These are phyloP conservation scores for Hericium alpestre DNA, from an alignment of 768 basidiomycete species.

Conservation along the genomic window DNA sequence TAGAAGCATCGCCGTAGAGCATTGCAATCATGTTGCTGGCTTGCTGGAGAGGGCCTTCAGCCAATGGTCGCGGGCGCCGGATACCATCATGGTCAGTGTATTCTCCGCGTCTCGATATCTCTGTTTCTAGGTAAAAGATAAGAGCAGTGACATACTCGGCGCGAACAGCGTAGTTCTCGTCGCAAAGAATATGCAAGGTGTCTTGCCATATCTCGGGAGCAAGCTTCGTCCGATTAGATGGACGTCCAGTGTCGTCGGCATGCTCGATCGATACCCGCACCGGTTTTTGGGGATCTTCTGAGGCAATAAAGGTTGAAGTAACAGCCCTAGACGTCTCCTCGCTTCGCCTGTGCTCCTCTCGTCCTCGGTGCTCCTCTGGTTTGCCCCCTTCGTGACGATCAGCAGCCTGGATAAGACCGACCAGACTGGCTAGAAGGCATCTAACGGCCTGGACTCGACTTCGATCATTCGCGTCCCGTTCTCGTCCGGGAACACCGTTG, in stretches of 20 bases:
- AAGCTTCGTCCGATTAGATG: constrained; percentile 54
- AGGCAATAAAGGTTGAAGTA: not conserved
- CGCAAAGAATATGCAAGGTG: constrained; percentile 75
- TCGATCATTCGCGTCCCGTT: constrained; percentile 26
- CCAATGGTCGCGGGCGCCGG: constrained; percentile 33
- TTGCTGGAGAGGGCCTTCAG: constrained; percentile 41
- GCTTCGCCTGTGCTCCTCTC: constrained; percentile 1
- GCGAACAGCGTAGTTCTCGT: constrained; percentile 66
- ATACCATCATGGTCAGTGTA: constrained; percentile 33
- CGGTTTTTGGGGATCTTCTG: not conserved
- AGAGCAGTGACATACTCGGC: constrained; percentile 66
- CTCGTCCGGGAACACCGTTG: constrained; percentile 40
- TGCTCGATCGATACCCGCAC: constrained; percentile 6
- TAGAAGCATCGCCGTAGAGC: constrained; percentile 51
- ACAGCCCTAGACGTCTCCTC: constrained; percentile 7
- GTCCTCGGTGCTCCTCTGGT: constrained; percentile 6
- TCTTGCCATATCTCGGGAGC: constrained; percentile 87
- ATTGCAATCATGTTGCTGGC: constrained; percentile 34
- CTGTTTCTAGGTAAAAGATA: constrained; percentile 65
- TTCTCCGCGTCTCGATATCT: constrained; percentile 60
- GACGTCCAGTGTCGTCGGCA: constrained; percentile 21
- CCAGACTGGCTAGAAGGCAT: constrained; percentile 56
- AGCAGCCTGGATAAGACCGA: constrained; percentile 58
- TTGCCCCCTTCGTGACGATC: constrained; percentile 29
- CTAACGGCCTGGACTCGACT: constrained; percentile 58